Base-by-base conservation (phyloP, 2,329 filamentous ascomycete genomes). In the Xylaria multiplex region DNA sequence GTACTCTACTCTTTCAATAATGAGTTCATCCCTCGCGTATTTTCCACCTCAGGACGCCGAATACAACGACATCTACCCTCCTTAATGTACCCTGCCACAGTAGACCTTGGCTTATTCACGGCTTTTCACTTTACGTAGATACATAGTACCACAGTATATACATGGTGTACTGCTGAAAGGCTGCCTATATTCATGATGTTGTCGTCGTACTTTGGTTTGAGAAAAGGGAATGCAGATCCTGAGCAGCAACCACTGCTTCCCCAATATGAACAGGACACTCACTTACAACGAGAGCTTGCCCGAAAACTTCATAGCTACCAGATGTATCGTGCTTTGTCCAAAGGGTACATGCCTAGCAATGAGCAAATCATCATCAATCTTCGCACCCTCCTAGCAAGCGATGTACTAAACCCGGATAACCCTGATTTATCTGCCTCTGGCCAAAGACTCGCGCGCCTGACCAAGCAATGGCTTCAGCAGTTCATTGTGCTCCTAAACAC, bases 301-400 rank as follows among this genome's bases (percentile, higher is more conserved):
- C 89, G 95, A 78, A 97, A 97, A 83, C 86, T 98, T 67, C 95
- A 97, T 80, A 90, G 90, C 30, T 97, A 97, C 77, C 93, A 97
- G 83, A 97, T 97, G 91, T 77, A 93, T 32, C 87, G 92, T 59
- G 95, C 95, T 61, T 78, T 97, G 9, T 87, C 87, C 1, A 88
- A 92, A 74, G 95, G 95, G 6, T 97, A 90, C 79, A 94, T 98
- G 91, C 95, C 95, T 53, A 96, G 93, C 6, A 97, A 92, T 11
- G 90, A 96, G 72, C 95, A 98, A 78, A 76, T 86, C 71, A 91
- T 96, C 73, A 83, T 90, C 76, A 93, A 96, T 71, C 82, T 98
- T 2, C 89, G 93, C 71, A 92, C 90, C 2, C 80, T 97, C 1
- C 84, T 97, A 8, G 88, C 92, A 3, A 89, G 92, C 40, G 91